Percentiles rank a stretch among this genome's conserved stretches.
phyloP scores from a whole-genome alignment of 805 yeast species.

The Cyberlindnera euphorbiae region DNA sequence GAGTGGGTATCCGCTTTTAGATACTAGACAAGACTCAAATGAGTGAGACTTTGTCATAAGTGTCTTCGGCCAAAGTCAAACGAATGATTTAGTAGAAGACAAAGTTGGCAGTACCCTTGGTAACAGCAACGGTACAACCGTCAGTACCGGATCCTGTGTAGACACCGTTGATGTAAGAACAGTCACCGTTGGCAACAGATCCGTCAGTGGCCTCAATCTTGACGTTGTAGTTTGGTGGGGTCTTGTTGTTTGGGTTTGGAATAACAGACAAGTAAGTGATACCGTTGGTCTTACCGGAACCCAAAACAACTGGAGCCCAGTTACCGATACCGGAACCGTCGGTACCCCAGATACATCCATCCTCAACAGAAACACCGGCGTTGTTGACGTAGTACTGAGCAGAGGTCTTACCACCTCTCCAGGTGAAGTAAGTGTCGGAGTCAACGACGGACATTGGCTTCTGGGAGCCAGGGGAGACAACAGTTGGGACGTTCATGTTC shows the following conservation, averaged over 20 bases:
- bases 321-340: constrained; percentile 81
- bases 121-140: constrained; percentile 75
- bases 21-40: too few species aligned
- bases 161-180: constrained; percentile 74
- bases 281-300: constrained; percentile 74
- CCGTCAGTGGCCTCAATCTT: constrained; percentile 72
- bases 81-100: constrained; percentile 50
- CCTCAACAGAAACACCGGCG: constrained; percentile 85
- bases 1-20: too few species aligned
- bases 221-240: constrained; percentile 63
- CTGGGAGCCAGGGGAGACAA: constrained; percentile 60
- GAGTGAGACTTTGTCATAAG: too few species aligned
- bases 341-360: constrained; percentile 94
- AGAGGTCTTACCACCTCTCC: constrained; percentile 81
- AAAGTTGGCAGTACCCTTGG: constrained; percentile 55
- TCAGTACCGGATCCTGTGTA: constrained; percentile 64
- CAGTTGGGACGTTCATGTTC: constrained; percentile 94
- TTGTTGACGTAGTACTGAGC: constrained; percentile 97
- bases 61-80: too few species aligned
- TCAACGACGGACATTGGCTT: constrained; percentile 77
- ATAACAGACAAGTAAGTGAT: constrained; percentile 81
- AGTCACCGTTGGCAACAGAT: constrained; percentile 57
- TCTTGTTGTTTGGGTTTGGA: constrained; percentile 87
- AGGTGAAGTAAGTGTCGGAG: constrained; percentile 68
- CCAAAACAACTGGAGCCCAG: constrained; percentile 97